A percentile compares a stretch with the other conserved stretches of the same genome.
Conservation (phyloP, 352 stramenopile genomes). For the Globisporangium uncinulatum region DNA sequence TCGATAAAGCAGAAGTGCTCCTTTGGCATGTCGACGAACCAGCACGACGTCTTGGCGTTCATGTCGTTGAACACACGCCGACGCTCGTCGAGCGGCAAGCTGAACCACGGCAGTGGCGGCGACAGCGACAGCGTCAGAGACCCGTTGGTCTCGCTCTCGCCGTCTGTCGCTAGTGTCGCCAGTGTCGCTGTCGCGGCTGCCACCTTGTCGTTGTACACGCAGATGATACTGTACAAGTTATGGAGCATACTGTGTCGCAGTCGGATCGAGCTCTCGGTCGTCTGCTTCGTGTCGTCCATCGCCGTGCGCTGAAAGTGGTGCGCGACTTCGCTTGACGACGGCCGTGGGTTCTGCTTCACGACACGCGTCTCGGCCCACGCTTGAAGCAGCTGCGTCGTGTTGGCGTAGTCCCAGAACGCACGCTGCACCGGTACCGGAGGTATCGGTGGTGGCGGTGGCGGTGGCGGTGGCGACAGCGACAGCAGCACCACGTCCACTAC, state of each 20-base stretch:
- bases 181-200: no score
- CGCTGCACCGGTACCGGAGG: not conserved
- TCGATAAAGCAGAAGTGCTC: not conserved
- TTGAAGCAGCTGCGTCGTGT: not conserved
- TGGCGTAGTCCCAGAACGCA: not conserved
- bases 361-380: not conserved
- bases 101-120: not conserved
- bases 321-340: not conserved
- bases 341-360: not conserved
- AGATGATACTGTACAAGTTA: constrained; percentile 2
- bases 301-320: not conserved
- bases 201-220: not conserved
- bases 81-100: not conserved
- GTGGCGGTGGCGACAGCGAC: not conserved
- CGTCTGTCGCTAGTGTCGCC: not conserved
- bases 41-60: constrained; percentile 1
- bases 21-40: not conserved
- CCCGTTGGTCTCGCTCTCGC: not conserved
- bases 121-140: not conserved
- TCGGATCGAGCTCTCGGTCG: constrained; percentile 1
- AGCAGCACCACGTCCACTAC: not conserved
- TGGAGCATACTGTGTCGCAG: not conserved
- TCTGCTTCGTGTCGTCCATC: not conserved
- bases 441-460: not conserved
- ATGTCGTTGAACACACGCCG: not conserved